Conservation (phyloP, 208 protist genomes). For the Leishmania lainsoni region DNA sequence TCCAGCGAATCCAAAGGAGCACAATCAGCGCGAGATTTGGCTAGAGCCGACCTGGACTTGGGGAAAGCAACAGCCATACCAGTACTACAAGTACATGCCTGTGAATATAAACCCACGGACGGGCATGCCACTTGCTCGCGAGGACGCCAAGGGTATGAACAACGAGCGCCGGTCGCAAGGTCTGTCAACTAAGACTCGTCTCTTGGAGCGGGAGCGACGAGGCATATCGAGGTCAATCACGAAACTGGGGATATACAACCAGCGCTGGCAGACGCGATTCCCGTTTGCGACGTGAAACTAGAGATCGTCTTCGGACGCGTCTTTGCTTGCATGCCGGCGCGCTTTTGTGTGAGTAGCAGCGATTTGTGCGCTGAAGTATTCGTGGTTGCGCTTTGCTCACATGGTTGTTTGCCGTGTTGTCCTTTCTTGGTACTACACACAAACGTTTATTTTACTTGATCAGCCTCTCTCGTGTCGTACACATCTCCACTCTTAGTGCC, state of each 20-base stretch:
- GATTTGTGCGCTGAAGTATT: background rate
- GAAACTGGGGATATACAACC: constrained; percentile 68
- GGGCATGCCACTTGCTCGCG: constrained; percentile 65
- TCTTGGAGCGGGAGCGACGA: constrained; percentile 63
- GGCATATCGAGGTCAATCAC: constrained; percentile 75
- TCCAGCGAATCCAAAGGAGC: constrained; percentile 60
- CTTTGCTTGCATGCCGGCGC: background rate
- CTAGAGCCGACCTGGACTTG: constrained; percentile 86
- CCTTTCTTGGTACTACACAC: background rate
- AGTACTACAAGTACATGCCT: constrained; percentile 88
- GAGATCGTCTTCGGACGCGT: background rate
- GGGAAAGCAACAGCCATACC: constrained; percentile 83
- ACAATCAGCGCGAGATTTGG: constrained; percentile 89
- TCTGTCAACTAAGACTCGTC: constrained; percentile 69
- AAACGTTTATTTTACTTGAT: background rate
- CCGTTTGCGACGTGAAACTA: constrained; percentile 67
- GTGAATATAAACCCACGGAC: constrained; percentile 78
- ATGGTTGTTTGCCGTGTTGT: background rate
- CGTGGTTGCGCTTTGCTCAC: background rate
- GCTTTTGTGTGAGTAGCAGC: background rate
- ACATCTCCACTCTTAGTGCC: background rate
- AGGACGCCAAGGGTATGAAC: constrained; percentile 87
- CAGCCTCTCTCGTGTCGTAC: background rate
- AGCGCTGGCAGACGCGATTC: constrained; percentile 82
- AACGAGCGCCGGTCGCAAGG: constrained; percentile 81